A percentile compares a stretch with the other conserved stretches of the same genome.
phyloP scores from a whole-genome alignment of 1,139 yeast genomes.

The Nakaseomyces uthaithaninus region DNA sequence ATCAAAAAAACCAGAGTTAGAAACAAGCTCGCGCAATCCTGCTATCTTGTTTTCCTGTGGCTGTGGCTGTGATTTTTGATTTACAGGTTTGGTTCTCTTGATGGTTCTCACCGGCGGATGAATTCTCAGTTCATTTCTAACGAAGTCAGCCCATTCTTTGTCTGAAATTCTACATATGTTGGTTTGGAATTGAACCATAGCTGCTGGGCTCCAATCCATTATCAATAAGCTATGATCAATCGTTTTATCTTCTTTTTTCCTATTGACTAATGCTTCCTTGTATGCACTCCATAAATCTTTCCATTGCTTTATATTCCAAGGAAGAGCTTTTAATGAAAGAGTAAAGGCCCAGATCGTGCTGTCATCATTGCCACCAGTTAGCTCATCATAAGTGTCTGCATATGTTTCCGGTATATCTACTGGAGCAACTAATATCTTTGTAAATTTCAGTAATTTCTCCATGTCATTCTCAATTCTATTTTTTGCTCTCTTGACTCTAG shows the following conservation, averaged over 20 bases:
- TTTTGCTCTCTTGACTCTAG: conserved; percentile 22
- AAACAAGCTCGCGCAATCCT: conserved; percentile 15
- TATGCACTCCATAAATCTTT: conserved; percentile 23
- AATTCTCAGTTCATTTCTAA: conserved; percentile 21
- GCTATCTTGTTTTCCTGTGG: conserved; percentile 8
- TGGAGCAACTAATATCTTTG: conserved; percentile 27
- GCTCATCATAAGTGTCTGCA: conserved; percentile 22
- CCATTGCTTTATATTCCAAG: conserved; percentile 30
- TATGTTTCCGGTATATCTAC: conserved; percentile 25
- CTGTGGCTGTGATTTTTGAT: conserved; percentile 13
- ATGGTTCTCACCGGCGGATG: conserved; percentile 12
- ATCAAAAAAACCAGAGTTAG: conserved; percentile 19
- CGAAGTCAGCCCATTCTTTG: conserved; percentile 25
- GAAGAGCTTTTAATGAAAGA: conserved; percentile 25
- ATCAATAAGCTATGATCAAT: conserved; percentile 15
- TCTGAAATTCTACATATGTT: conserved; percentile 23
- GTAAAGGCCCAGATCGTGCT: conserved; percentile 28
- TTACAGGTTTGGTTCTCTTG: conserved; percentile 10
- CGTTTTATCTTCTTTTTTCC: conserved; percentile 9
- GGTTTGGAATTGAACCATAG: conserved; percentile 21
- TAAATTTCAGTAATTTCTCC: conserved; percentile 17
- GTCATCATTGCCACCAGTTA: conserved; percentile 24
- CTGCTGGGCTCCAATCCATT: conserved; percentile 21
- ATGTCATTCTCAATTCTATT: conserved; percentile 25
- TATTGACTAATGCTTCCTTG: conserved; percentile 13